phyloP scores from a whole-genome alignment of 257 asterid genomes.

The Solanum sejunctum region DNA sequence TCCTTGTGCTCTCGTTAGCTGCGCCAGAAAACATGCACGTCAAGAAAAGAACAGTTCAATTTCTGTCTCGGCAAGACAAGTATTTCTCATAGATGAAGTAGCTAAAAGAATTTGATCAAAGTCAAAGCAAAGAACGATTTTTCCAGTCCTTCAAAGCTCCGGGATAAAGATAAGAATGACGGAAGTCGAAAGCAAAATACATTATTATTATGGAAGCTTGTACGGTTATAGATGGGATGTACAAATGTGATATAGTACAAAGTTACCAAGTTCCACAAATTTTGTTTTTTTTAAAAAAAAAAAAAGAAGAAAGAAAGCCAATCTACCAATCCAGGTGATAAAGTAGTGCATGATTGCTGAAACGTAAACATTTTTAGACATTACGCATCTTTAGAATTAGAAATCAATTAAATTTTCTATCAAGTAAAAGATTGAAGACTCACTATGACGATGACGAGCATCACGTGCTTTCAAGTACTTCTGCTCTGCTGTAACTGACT shows the following conservation, averaged over 20 bases:
- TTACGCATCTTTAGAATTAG: background rate
- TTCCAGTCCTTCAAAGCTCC: background rate
- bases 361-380: background rate
- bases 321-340: background rate
- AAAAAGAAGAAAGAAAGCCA: background rate
- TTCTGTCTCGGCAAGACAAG: background rate
- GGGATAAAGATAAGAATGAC: no score
- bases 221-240: background rate
- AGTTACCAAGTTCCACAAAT: no score
- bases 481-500: constrained; percentile 70
- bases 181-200: no score
- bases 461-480: constrained; percentile 65
- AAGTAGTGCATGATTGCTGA: background rate
- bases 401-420: background rate
- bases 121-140: background rate
- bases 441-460: constrained; percentile 71
- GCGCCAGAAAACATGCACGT: constrained; percentile 15
- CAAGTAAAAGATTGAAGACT: constrained; percentile 5
- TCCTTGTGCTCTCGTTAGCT: constrained; percentile 80
- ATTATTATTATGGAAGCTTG: background rate
- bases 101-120: no score
- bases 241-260: no score
- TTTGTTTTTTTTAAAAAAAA: no score
- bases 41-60: background rate
- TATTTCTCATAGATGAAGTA: background rate